Conservation (phyloP, 2,329 filamentous ascomycete genomes). For the Trichoderma sp. region DNA sequence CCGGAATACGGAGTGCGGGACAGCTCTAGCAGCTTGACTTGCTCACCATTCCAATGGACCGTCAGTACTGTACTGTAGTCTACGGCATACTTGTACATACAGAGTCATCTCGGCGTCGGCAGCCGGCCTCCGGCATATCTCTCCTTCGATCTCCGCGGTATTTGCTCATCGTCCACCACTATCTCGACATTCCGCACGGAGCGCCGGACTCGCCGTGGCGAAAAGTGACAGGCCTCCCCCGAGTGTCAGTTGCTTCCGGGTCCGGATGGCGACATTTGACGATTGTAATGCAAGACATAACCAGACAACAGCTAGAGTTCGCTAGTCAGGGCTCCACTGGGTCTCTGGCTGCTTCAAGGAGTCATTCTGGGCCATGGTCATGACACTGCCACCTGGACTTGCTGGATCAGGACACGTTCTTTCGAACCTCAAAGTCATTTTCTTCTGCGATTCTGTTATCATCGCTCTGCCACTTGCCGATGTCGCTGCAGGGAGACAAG, state of each 20-base stretch:
- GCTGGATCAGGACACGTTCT: conserved; percentile 17
- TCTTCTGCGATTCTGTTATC: background rate
- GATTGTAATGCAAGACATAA: background rate
- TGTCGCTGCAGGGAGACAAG: conserved; percentile 9
- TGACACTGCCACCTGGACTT: too few relatives aligned
- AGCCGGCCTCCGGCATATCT: background rate
- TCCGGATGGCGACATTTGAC: conserved; percentile 1
- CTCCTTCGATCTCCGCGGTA: background rate
- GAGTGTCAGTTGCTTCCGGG: conserved; percentile 7
- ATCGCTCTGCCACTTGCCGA: background rate
- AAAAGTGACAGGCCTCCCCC: background rate
- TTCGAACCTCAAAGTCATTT: background rate
- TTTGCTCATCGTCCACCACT: background rate
- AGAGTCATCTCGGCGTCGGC: too few relatives aligned
- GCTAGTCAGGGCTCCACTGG: background rate
- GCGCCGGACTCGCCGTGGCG: conserved; percentile 21
- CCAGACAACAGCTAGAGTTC: background rate
- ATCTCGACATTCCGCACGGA: conserved; percentile 3
- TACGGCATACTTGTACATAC: too few relatives aligned
- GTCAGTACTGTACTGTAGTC: too few relatives aligned
- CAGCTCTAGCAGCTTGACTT: too few relatives aligned
- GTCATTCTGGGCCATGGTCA: background rate
- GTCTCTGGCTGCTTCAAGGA: background rate
- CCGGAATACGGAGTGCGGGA: background rate
- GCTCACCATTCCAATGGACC: too few relatives aligned